Evolutionary conservation across 108 stramenopile species (phyloP).

Genomic region (Epipyxis sp.): DNA sequence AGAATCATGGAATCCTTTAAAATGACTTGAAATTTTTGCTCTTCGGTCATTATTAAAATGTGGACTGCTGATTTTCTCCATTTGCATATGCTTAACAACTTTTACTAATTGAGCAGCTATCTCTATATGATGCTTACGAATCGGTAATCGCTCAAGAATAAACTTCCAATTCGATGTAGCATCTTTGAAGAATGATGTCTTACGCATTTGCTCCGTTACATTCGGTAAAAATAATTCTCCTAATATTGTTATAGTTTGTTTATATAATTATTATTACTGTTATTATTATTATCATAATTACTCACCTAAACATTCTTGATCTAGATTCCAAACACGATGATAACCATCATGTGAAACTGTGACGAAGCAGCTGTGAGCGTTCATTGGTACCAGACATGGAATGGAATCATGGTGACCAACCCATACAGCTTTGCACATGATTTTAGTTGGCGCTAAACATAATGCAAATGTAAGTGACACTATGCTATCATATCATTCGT

Average conservation of each 20-base stretch:
- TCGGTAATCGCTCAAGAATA: slow-evolving; percentile 13
- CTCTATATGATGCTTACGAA: too few species aligned
- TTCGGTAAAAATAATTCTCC: slow-evolving; percentile 12
- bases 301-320: slow-evolving; percentile 12
- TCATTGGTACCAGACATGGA: background rate
- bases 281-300: too few species aligned
- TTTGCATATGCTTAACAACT: background rate
- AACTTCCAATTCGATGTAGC: slow-evolving; percentile 6
- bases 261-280: too few species aligned
- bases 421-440: too few species aligned
- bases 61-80: background rate
- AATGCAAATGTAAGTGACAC: too few species aligned
- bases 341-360: slow-evolving; percentile 22
- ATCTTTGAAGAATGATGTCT: background rate
- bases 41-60: background rate
- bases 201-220: slow-evolving; percentile 16
- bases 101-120: background rate
- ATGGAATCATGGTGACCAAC: background rate
- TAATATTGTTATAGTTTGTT: too few species aligned
- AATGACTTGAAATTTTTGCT: too few species aligned
- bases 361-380: background rate
- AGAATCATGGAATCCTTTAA: too few species aligned
- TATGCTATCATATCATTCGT: too few species aligned
- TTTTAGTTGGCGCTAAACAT: too few species aligned
- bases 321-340: slow-evolving; percentile 23